Base-by-base conservation (phyloP, 2,329 filamentous ascomycete genomes). In the Curvularia sp. region DNA sequence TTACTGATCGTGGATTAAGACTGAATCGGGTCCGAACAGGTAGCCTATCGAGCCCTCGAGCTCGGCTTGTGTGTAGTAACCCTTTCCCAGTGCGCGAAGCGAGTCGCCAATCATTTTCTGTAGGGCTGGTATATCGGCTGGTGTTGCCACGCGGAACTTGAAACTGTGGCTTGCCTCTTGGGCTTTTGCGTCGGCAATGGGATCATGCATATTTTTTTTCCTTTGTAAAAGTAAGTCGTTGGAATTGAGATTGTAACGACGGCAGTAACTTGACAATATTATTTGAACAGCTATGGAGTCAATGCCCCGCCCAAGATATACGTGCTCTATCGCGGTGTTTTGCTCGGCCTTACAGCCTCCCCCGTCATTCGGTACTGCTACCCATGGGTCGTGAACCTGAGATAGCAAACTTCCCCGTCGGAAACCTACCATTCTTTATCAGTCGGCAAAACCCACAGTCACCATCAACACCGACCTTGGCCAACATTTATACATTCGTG, bases 11-110 rank as follows among this genome's bases (percentile, higher is more conserved):
- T 65, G 64, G 30, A 76, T 71, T 3, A 76, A 63, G 8, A 76
- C 63, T 15, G 71, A 74, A 49, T 76, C 74, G 1, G 73, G 73
- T 1, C 73, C 74, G 55, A 77, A 77, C 2, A 77, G 66, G 45
- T 64, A 76, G 13, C 74, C 74, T 53, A 77, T 77, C 12, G 71
- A 74, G 25, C 73, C 74, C 27, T 75, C 73, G 9, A 77, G 69
- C 50, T 76, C 72, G 34, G 73, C 67, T 53, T 69, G 61, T 1
- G 68, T 72, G 48, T 77, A 77, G 41, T 72, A 66, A 0, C 56
- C 62, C 46, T 66, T 69, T 27, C 67, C 69, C 18, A 75, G 49
- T 5, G 65, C 61, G 13, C 73, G 68, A 2, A 77, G 55, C 1
- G 72, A 75, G 13, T 66, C 59, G 19, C 39, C 65, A 13, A 76